phyloP scores from a whole-genome alignment of 2,329 filamentous ascomycete genomes.

The Penicillium sumatraense region DNA sequence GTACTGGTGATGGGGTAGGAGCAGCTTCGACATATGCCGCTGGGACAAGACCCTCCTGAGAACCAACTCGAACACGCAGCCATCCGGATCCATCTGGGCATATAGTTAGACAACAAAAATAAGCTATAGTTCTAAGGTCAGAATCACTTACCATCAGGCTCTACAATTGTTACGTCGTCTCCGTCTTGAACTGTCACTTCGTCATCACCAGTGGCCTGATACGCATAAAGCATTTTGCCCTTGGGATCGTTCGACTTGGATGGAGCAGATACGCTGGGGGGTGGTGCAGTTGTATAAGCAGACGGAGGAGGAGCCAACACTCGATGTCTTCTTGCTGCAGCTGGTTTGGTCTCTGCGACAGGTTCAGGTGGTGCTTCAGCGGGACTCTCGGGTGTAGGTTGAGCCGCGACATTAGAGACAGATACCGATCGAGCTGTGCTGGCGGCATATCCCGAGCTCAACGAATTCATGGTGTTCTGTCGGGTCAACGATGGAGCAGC shows the following conservation, averaged over 20 bases:
- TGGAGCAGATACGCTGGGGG: constrained; percentile 50
- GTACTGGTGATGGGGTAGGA: constrained; percentile 51
- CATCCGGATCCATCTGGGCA: constrained; percentile 82
- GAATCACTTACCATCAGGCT: constrained; percentile 81
- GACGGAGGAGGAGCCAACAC: constrained; percentile 86
- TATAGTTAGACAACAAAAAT: not conserved
- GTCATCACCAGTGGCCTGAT: constrained; percentile 78
- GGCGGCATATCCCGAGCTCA: constrained; percentile 85
- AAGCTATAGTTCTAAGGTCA: constrained; percentile 6
- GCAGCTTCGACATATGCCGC: constrained; percentile 79
- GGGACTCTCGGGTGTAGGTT: constrained; percentile 57
- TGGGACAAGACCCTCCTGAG: constrained; percentile 82
- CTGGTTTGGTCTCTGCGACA: constrained; percentile 36
- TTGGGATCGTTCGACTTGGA: constrained; percentile 59
- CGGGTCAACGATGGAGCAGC: constrained; percentile 73
- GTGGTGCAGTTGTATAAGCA: constrained; percentile 74
- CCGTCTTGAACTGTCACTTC: constrained; percentile 83
- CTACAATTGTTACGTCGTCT: constrained; percentile 75
- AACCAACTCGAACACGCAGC: constrained; percentile 77
- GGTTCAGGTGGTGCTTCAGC: constrained; percentile 47
- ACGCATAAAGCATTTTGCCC: constrained; percentile 88
- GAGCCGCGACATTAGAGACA: constrained; percentile 63
- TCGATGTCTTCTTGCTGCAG: constrained; percentile 62
- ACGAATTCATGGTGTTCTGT: constrained; percentile 85
- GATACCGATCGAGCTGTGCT: constrained; percentile 78